Base-by-base conservation (phyloP, 805 yeast genomes). In the Suhomyces vadensis region DNA sequence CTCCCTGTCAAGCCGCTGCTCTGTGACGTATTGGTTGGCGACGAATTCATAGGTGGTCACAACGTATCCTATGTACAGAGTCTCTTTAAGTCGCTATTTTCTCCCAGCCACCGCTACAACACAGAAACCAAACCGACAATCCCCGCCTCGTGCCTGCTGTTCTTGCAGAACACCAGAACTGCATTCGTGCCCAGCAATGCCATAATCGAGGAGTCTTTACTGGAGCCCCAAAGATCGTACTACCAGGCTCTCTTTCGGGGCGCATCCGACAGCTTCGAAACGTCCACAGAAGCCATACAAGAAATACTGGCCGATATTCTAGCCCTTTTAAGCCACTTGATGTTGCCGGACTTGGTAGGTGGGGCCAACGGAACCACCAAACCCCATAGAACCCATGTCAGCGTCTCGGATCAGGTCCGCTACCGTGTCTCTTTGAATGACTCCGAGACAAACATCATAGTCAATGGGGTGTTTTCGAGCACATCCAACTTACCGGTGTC, bases 111-210 rank as follows among this genome's bases (percentile, higher is more conserved):
- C 24, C 4, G 14, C 25, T 3, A 29, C 39, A 39, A 26, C n/a
- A 51, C 47, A 27, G 48, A 48, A 24, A 33, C 27, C 37, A 25
- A 43, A 38, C 37, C 29, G 19, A 40, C 42, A 16, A 39, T 56
- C 6, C 60, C 63, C 2, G 31, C 16, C 4, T 31, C 61, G 5
- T 71, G 76, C 53, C 55, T 52, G 20, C 54, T 54, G 10, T 64
- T 65, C 42, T 45, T 69, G 24, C 41, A 48, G 9, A 50, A 54
- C 6, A 54, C 52, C 1, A 51, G 58, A 10, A 67, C 75, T 2
- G 29, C 69, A 1, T 53, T 72, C 17, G 27, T 71, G 2, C 76
- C 75, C 9, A 54, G 67, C 1, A 71, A 71, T 42, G 56, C 53
- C 6, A 54, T 47, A 36, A 47, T 70, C 1, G 33, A 48, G 2